Base-by-base conservation (phyloP, 2,329 filamentous ascomycete genomes). In the Lecanicillium sp. region DNA sequence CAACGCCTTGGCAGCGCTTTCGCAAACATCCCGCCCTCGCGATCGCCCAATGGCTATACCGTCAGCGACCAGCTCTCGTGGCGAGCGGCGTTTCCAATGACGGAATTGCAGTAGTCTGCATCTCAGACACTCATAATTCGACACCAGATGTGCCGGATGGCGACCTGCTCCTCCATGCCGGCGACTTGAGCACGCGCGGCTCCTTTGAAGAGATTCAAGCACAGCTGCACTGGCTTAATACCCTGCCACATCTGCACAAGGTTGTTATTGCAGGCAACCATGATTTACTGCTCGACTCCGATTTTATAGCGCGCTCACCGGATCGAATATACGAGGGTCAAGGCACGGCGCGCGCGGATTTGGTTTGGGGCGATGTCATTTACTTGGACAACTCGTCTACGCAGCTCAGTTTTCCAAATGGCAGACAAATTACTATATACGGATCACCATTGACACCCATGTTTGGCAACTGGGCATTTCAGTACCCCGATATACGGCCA, bases 231-330 rank as follows among this genome's bases (percentile, higher is more conserved):
- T 74, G 68, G 69, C 49, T 72, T 9, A 47, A 48, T 8, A 33
- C 47, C 0, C 62, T 64, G 38, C 53, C 62, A 1, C 66, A 69
- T 41, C 32, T 41, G 5, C 47, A 64, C 50, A 72, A 72, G 46
- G 53, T 71, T 30, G 56, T 69, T 4, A 51, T 72, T 5, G 66
- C 60, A 13, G 69, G 68, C 4, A 72, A 71, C 37, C 68, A 70
- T 41, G 66, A 70, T 37, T 38, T 62, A 5, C 41, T 58, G 2
- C 48, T 64, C 0, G 55, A 62, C 37, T 28, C 43, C 1, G 42
- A 30, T 8, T 44, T 44, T 15, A 28, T 39, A 27, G 22, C 28
- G 4, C 40, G 36, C n/a, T 39, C 36, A 2, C 33, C 39, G 2
- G 22, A 37, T 14, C 20, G 17, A 13, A 41, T 44, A 14, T 48